Base-by-base conservation (phyloP, 2,329 filamentous ascomycete species). In the Neonectria hederae region DNA sequence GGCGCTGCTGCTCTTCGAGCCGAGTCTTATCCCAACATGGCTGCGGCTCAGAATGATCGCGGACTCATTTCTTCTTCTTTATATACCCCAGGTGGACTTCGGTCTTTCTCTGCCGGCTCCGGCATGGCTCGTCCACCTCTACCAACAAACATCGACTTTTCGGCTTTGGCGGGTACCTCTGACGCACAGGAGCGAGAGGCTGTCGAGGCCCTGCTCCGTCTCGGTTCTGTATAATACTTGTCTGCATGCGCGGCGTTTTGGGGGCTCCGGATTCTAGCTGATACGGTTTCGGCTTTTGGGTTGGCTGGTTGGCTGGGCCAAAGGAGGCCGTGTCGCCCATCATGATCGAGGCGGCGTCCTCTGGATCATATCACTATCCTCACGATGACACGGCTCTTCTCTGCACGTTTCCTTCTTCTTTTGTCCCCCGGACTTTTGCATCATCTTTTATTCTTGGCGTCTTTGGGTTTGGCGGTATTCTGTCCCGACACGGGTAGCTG, bases 1-100 rank as follows among this genome's bases (percentile, higher is more conserved):
- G 95, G 94, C 59, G 93, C 94, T 30, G 93, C 92, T 59, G 92
- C 93, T 69, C 86, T 97, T 71, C 90, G 94, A 69, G 87, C 87
- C 63, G 85, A 86, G 53, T 90, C 88, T 7, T 89, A 89, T 73
- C 84, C 86, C 59, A 85, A 80, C 72, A 86, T 83, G 71, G 82
- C 78, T 8, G 81, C 84, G 59, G 80, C 90, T 84, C 79, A 87
- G 80, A 81, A 89, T 78, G 75, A 82, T 81, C 74, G 78, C 70
- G 77, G 83, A 77, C 54, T 69, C 51, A 64, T 68, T 8, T 70
- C 75, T 53, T 79, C 84, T 66, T 82, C 80, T 78, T 80, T 83
- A 77, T 83, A 86, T 82, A 81, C 78, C 48, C 78, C 81, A 46
- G 79, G 81, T 68, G 77, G 75, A 46, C 69, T 83, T 68, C 84